phyloP scores from a whole-genome alignment of 2,329 filamentous ascomycete species.

The Fusarium dlaminii region DNA sequence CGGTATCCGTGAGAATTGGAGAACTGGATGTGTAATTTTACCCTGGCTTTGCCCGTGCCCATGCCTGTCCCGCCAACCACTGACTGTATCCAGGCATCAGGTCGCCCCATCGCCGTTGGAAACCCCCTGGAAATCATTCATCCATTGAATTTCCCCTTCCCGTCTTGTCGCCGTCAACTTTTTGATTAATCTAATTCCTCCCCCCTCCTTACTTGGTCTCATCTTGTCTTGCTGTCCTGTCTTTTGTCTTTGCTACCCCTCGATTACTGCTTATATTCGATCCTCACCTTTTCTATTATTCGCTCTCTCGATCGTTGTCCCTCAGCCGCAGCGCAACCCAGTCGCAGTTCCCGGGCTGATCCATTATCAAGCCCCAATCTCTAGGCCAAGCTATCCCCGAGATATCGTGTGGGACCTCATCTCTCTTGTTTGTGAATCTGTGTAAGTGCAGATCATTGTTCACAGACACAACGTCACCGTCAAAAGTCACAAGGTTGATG shows the following conservation, averaged over 20 bases:
- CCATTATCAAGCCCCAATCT: not conserved
- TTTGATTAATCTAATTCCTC: slow-evolving; percentile 30
- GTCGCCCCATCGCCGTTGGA: slow-evolving; percentile 39
- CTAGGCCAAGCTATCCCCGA: slow-evolving; percentile 17
- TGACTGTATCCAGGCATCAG: slow-evolving; percentile 29
- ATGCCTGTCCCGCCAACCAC: slow-evolving; percentile 38
- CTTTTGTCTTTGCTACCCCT: slow-evolving; percentile 20
- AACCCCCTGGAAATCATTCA: slow-evolving; percentile 42
- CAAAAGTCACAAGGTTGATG: slow-evolving; percentile 24
- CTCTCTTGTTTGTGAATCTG: slow-evolving; percentile 31
- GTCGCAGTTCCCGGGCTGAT: not conserved
- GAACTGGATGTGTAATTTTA: slow-evolving; percentile 43
- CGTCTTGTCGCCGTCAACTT: slow-evolving; percentile 8
- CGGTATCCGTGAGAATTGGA: slow-evolving; percentile 19
- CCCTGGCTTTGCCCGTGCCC: slow-evolving; percentile 23
- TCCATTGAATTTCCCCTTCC: slow-evolving; percentile 40
- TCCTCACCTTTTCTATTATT: slow-evolving; percentile 1
- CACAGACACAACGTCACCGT: slow-evolving; percentile 22
- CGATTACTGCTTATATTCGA: not conserved
- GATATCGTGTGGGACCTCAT: slow-evolving; percentile 33
- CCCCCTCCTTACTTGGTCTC: slow-evolving; percentile 21
- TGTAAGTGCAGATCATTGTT: slow-evolving; percentile 38
- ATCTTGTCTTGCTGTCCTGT: slow-evolving; percentile 2
- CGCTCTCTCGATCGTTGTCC: not conserved
- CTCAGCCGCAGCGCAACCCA: not conserved